Percentiles rank a stretch among this genome's conserved stretches.
phyloP scores from a whole-genome alignment of 441 rosid species.

The Gossypium trilobum region DNA sequence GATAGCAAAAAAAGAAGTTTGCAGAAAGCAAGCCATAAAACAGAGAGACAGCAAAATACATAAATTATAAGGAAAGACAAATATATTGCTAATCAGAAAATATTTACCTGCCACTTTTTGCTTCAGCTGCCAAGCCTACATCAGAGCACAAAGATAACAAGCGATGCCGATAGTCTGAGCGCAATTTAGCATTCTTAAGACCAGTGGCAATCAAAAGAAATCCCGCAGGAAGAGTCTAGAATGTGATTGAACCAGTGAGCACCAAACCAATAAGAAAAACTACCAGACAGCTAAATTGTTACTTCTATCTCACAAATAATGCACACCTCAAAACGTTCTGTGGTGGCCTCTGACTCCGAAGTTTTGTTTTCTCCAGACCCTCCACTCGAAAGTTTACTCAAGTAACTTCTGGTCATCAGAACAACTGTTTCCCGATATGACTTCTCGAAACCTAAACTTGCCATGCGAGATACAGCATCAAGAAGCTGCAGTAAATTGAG shows the following conservation, averaged over 20 bases:
- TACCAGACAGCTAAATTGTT: slow-evolving; percentile 13
- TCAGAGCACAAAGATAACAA: slow-evolving; percentile 93
- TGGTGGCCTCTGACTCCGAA: slow-evolving; percentile 69
- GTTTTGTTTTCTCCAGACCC: slow-evolving; percentile 88
- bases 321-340: slow-evolving; percentile 86
- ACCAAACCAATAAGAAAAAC: slow-evolving; percentile 25
- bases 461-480: slow-evolving; percentile 93
- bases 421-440: slow-evolving; percentile 98
- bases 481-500: slow-evolving; percentile 60
- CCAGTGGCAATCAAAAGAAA: slow-evolving; percentile 81
- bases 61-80: slow-evolving; percentile 7
- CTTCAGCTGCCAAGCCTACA: slow-evolving; percentile 93
- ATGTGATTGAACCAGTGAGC: slow-evolving; percentile 49
- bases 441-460: slow-evolving; percentile 96
- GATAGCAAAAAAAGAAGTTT: slow-evolving; percentile 7
- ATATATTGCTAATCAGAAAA: neutral
- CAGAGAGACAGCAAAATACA: neutral
- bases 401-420: slow-evolving; percentile 89
- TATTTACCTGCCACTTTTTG: slow-evolving; percentile 80
- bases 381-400: slow-evolving; percentile 60
- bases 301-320: slow-evolving; percentile 16
- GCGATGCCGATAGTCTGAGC: slow-evolving; percentile 88
- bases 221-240: slow-evolving; percentile 99
- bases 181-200: slow-evolving; percentile 63
- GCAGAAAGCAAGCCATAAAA: slow-evolving; percentile 12